Conservation (phyloP, 345 rosid species). For the Linum usitatissimum region DNA sequence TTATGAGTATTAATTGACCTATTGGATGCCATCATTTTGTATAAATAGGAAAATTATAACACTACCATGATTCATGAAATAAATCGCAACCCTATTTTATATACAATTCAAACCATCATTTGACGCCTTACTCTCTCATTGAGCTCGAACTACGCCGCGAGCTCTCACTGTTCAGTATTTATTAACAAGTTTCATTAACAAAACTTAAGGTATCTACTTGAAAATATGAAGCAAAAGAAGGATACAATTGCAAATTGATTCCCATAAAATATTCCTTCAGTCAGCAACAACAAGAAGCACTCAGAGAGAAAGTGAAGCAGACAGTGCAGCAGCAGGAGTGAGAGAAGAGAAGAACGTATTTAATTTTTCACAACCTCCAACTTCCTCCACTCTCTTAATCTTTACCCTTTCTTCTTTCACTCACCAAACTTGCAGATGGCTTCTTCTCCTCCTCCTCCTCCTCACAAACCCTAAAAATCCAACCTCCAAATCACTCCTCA, state of each 20-base stretch:
- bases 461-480: slow-evolving; percentile 18
- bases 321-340: slow-evolving; percentile 26
- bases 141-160: too few species aligned
- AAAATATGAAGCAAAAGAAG: too few species aligned
- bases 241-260: slow-evolving; percentile 20
- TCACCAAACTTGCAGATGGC: slow-evolving; percentile 26
- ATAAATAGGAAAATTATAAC: too few species aligned
- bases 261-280: slow-evolving; percentile 33
- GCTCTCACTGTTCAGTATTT: too few species aligned
- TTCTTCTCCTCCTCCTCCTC: slow-evolving; percentile 2
- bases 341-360: slow-evolving; percentile 26
- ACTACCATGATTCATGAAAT: too few species aligned
- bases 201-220: neutral
- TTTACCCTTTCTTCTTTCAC: slow-evolving; percentile 18
- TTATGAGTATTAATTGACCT: too few species aligned
- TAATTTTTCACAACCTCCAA: slow-evolving; percentile 41
- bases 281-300: slow-evolving; percentile 24
- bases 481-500: slow-evolving; percentile 12
- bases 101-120: too few species aligned
- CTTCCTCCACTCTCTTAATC: slow-evolving; percentile 13
- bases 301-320: slow-evolving; percentile 11
- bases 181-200: neutral
- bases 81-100: too few species aligned
- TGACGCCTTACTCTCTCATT: too few species aligned
- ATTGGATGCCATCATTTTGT: too few species aligned